phyloP scores from a whole-genome alignment of 2,329 filamentous ascomycete genomes.

The Aureobasidium pullulans region DNA sequence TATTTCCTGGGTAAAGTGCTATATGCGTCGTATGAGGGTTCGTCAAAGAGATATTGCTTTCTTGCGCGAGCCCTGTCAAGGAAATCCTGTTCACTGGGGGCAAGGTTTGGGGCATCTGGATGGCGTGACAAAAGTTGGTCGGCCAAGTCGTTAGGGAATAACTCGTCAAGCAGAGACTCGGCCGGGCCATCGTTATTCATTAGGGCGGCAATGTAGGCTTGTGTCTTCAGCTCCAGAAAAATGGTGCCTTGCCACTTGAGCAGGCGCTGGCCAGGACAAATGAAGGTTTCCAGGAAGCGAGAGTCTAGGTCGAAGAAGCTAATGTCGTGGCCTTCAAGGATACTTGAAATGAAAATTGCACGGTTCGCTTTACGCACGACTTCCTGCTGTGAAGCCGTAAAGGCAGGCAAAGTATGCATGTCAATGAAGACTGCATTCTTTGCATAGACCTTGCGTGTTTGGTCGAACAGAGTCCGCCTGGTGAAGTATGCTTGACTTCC shows the following conservation, averaged over 20 bases:
- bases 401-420: conserved; percentile 30
- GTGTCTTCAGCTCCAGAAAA: conserved; percentile 59
- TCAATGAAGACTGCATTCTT: conserved; percentile 47
- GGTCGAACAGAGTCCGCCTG: conserved; percentile 55
- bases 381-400: conserved; percentile 43
- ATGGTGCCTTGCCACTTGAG: conserved; percentile 54
- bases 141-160: conserved; percentile 53
- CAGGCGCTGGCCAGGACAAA: conserved; percentile 50
- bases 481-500: conserved; percentile 53
- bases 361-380: conserved; percentile 58
- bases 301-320: conserved; percentile 58
- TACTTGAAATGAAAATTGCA: conserved; percentile 56
- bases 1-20: conserved; percentile 51
- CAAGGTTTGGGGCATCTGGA: conserved; percentile 45
- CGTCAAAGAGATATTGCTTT: conserved; percentile 49
- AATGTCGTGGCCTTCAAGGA: conserved; percentile 55
- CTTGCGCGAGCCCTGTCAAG: conserved; percentile 47
- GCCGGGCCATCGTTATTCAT: conserved; percentile 48
- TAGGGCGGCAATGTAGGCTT: conserved; percentile 57
- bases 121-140: conserved; percentile 47
- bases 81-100: conserved; percentile 54
- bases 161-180: conserved; percentile 50
- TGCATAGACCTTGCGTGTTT: conserved; percentile 55
- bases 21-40: conserved; percentile 35
- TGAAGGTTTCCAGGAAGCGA: conserved; percentile 57